Evolutionary conservation across 1,284 basidiomycete genomes (phyloP).

Genomic region (Rhizopogon parksii): DNA sequence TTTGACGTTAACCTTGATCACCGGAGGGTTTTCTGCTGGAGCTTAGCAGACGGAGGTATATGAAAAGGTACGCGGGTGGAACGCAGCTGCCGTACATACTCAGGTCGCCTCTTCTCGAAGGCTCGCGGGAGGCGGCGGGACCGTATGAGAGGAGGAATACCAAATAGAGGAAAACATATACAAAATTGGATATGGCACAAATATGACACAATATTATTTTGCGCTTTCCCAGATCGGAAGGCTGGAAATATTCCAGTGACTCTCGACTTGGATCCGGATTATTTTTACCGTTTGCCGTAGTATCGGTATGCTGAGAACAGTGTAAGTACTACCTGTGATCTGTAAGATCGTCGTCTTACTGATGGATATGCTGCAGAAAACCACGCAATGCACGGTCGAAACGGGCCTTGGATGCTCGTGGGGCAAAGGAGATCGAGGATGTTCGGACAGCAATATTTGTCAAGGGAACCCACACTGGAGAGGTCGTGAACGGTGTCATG

Average conservation of each 20-base stretch:
- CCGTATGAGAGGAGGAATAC: neutral
- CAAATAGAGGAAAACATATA: neutral
- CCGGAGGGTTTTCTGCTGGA: neutral
- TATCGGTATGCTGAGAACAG: slow-evolving; percentile 32
- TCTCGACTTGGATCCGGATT: neutral
- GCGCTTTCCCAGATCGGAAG: neutral
- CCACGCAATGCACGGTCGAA: slow-evolving; percentile 98
- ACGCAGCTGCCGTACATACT: neutral
- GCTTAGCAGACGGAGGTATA: neutral
- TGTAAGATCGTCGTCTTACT: neutral
- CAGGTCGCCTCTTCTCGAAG: neutral
- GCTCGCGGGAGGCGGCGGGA: neutral
- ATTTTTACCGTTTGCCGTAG: neutral
- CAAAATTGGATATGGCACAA: neutral
- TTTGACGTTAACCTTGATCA: neutral
- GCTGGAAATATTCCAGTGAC: neutral
- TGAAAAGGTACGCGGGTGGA: neutral
- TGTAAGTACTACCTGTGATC: slow-evolving; percentile 25
- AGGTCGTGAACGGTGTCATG: slow-evolving; percentile 76
- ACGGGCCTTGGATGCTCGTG: slow-evolving; percentile 81
- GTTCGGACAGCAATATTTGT: slow-evolving; percentile 84
- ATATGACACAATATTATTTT: neutral
- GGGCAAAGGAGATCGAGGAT: slow-evolving; percentile 88
- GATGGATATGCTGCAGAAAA: slow-evolving; percentile 51
- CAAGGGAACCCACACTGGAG: slow-evolving; percentile 79